Conservation (phyloP, 192 early-diverging fungal species). For the Mortierella hygrophila region DNA sequence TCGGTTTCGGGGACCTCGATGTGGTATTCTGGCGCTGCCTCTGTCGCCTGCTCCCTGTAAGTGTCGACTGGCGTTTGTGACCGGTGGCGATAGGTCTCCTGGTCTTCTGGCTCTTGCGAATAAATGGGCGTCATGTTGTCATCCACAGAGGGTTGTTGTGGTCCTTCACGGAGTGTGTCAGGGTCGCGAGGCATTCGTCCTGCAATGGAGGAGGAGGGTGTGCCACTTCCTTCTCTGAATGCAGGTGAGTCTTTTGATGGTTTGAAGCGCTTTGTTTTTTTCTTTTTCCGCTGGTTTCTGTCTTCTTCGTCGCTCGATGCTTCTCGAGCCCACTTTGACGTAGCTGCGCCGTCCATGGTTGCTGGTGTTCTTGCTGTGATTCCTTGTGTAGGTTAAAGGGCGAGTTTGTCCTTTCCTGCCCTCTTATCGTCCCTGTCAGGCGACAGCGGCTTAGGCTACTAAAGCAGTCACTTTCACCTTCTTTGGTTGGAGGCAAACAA, state of each 20-base stretch:
- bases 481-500: neutral
- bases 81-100: neutral
- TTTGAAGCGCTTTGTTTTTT: conserved; percentile 42
- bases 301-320: conserved; percentile 52
- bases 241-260: conserved; percentile 36
- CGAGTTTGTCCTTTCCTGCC: neutral
- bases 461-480: neutral
- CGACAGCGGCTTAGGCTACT: neutral
- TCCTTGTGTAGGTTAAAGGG: conserved; percentile 3
- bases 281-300: conserved; percentile 14
- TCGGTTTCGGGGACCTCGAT: conserved; percentile 41
- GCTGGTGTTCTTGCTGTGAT: neutral
- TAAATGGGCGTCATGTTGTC: neutral
- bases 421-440: neutral
- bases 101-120: neutral
- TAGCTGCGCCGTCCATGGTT: conserved; percentile 22
- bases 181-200: conserved; percentile 8
- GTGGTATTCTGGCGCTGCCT: conserved; percentile 26
- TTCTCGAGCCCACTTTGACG: conserved; percentile 50
- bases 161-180: conserved; percentile 9
- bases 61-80: neutral
- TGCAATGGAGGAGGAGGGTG: conserved; percentile 15
- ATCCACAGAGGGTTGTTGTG: neutral
- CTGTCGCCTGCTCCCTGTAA: neutral
- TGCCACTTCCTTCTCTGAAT: conserved; percentile 40